Conservation (phyloP, 2,329 filamentous ascomycete species). For the Nakataea oryzae region DNA sequence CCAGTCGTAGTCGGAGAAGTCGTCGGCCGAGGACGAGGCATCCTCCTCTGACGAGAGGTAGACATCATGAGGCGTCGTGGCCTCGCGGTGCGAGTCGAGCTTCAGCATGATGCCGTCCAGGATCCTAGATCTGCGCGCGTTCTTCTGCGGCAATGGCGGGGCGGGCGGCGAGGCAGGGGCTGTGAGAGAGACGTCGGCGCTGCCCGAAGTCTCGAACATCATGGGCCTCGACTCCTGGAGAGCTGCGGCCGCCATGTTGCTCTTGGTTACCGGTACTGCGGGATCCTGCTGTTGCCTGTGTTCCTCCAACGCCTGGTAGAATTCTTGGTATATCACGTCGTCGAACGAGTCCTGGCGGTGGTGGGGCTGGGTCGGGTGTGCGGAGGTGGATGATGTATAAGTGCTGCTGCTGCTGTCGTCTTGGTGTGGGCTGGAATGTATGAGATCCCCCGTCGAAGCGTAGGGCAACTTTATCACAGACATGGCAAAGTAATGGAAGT, state of each 20-base stretch:
- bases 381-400: neutral
- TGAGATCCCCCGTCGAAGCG: neutral
- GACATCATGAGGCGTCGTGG: conserved; percentile 36
- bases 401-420: neutral
- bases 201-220: neutral
- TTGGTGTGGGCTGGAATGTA: neutral
- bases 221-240: neutral
- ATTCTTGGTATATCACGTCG: conserved; percentile 1
- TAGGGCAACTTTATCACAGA: neutral
- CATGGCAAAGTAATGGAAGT: neutral
- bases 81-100: neutral
- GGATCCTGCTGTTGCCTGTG: neutral
- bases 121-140: conserved; percentile 36
- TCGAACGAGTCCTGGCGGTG: conserved; percentile 3
- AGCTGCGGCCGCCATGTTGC: neutral
- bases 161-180: conserved; percentile 10
- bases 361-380: neutral
- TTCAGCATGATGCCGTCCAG: conserved; percentile 21
- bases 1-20: conserved; percentile 40
- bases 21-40: conserved; percentile 49
- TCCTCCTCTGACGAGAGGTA: conserved; percentile 60
- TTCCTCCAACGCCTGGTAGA: conserved; percentile 1
- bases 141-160: conserved; percentile 40
- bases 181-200: neutral
- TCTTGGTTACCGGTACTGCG: neutral